Base-by-base conservation (phyloP, 129 eudicot species). In the Gnaphalium uliginosum region DNA sequence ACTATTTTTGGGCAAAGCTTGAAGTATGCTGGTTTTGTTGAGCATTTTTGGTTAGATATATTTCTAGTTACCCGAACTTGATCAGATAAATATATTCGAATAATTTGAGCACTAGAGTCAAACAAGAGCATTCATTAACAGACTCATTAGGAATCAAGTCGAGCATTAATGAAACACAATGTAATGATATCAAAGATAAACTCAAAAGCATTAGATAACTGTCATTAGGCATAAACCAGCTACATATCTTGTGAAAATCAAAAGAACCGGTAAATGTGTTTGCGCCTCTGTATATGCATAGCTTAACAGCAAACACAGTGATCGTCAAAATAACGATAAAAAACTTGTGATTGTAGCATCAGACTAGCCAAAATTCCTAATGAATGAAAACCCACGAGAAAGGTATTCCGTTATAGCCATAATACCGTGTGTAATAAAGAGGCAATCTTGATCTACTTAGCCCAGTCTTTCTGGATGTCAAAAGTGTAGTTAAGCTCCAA, bases 391-490 rank as follows among this genome's bases (percentile, higher is more conserved):
- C 54, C 71, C 54, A 66, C 21, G 22, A 58, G 35, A 17, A 79
- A 73, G 19, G 22, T 27, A 43, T 58, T 66, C 46, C 30, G 17
- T 39, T 57, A 26, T 66, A 43, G 58, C 68, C 78, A 39, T 70
- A 37, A 69, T 68, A 54, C 29, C 26, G 24, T 56, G 48, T 8
- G 57, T 25, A 66, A 74, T 22, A 21, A 43, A 21, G 41, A 25
- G 39, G 0, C 17, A 48, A 57, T 60, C 29, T 32, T 15, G 46
- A 25, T 80, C 71, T 71, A 79, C 56, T 58, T 77, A 56, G 79
- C 62, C 91, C 91, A 87, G 13, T 87, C 91, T 76, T 87, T 87
- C 81, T 83, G 88, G 72, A 87, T 87, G 86, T 81, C 91, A 53
- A 87, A 87, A 60, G 91, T 84, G 86, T 87, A 87, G 82, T 84